These are phyloP conservation scores for Colletotrichum orbiculare DNA, from an alignment of 2,329 filamentous ascomycete genomes.

Conservation along the genomic window DNA sequence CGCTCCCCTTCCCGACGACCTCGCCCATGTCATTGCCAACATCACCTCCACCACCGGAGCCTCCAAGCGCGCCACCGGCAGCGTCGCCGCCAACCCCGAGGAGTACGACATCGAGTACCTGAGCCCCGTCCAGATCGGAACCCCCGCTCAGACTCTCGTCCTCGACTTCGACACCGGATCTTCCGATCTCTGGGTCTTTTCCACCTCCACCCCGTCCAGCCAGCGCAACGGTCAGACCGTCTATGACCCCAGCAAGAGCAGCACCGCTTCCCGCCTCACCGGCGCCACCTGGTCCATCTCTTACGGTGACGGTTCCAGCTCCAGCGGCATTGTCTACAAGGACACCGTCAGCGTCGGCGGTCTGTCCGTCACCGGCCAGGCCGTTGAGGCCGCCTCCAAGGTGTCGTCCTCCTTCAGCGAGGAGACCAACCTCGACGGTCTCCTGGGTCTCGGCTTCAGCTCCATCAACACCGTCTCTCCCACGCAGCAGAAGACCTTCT, in stretches of 20 bases:
- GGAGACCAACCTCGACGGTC: constrained; percentile 60
- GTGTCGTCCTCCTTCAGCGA: constrained; percentile 42
- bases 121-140: constrained; percentile 54
- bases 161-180: constrained; percentile 60
- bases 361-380: constrained; percentile 43
- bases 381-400: constrained; percentile 44
- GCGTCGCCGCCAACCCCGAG: constrained; percentile 42
- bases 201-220: constrained; percentile 41
- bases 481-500: constrained; percentile 47
- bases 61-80: constrained; percentile 45
- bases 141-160: constrained; percentile 54
- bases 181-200: constrained; percentile 53
- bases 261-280: constrained; percentile 41
- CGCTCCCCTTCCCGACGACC: constrained; percentile 44
- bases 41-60: constrained; percentile 33
- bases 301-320: constrained; percentile 47
- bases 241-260: constrained; percentile 45
- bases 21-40: constrained; percentile 42
- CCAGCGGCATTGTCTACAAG: constrained; percentile 46
- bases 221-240: constrained; percentile 42
- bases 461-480: constrained; percentile 46
- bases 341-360: constrained; percentile 46
- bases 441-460: constrained; percentile 76
- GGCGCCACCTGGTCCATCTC: constrained; percentile 45
- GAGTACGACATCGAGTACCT: constrained; percentile 51